phyloP scores from a whole-genome alignment of 2,329 filamentous ascomycete species.

The Davidsoniella eucalypti region DNA sequence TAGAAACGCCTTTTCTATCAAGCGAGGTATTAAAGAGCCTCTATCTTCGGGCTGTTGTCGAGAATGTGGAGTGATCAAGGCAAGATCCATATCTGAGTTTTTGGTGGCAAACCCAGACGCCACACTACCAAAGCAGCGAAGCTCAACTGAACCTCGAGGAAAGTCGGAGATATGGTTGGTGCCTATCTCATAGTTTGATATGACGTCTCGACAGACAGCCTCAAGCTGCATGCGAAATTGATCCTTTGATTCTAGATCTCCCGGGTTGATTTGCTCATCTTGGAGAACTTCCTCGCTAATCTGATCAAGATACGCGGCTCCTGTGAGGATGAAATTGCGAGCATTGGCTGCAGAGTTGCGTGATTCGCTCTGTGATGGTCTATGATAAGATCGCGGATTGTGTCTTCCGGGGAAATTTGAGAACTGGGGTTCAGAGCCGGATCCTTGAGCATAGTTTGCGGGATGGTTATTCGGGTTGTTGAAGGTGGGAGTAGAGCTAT shows the following conservation, averaged over 20 bases:
- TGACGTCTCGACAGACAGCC: conserved; percentile 41
- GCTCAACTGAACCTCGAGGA: conserved; percentile 38
- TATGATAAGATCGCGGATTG: too few species aligned
- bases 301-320: conserved; percentile 10
- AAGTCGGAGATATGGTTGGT: conserved; percentile 28
- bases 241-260: conserved; percentile 56
- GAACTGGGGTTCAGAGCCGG: too few species aligned
- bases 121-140: conserved; percentile 70
- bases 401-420: too few species aligned
- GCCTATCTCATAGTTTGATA: conserved; percentile 35
- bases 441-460: not conserved
- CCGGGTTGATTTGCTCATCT: conserved; percentile 42
- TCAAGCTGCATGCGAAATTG: conserved; percentile 50
- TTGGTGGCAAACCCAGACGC: conserved; percentile 74
- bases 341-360: not conserved
- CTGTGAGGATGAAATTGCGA: not conserved
- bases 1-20: conserved; percentile 61
- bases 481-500: not conserved
- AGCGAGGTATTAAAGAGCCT: conserved; percentile 49
- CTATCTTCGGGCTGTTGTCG: conserved; percentile 33
- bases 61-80: conserved; percentile 51
- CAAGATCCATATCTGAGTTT: conserved; percentile 82
- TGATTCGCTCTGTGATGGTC: not conserved
- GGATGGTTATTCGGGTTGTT: not conserved
- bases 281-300: conserved; percentile 27